Conservation (phyloP, 768 basidiomycete species). For the Hygrophorus pudorinus region DNA sequence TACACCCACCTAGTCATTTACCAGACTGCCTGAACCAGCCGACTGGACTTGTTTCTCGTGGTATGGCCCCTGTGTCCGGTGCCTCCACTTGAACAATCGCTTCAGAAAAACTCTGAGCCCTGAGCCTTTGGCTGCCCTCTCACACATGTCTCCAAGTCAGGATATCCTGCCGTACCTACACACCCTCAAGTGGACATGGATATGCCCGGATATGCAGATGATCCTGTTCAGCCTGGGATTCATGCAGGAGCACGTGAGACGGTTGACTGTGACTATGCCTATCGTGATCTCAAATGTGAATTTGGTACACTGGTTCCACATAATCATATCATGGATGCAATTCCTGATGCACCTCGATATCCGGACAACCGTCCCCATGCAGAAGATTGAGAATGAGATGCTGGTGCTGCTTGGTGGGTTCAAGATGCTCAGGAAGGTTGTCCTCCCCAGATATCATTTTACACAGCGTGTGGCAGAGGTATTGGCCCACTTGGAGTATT, state of each 20-base stretch:
- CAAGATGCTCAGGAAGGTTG: no score
- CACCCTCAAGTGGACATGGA: constrained; percentile 37
- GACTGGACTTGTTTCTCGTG: no score
- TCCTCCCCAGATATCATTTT: no score
- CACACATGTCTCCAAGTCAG: constrained; percentile 42
- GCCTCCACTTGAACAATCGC: constrained; percentile 19
- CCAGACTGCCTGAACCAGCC: constrained; percentile 43
- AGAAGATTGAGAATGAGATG: no score
- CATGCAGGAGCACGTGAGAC: constrained; percentile 44
- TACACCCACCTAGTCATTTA: constrained; percentile 30
- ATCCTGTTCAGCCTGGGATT: constrained; percentile 37
- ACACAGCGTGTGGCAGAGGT: no score
- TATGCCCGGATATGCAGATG: constrained; percentile 15
- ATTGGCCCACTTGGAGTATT: no score
- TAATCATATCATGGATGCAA: constrained; percentile 41
- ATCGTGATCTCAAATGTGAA: constrained; percentile 12
- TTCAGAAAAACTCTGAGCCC: constrained; percentile 19
- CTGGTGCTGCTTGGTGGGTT: no score
- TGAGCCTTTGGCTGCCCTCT: constrained; percentile 38
- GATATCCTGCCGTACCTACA: constrained; percentile 47
- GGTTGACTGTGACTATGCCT: constrained; percentile 23
- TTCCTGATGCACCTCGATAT: constrained; percentile 37
- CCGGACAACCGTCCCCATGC: constrained; percentile 29
- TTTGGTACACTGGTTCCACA: constrained; percentile 22
- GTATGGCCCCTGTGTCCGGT: constrained; percentile 42